Conservation (phyloP, 177 flowering plant genomes). For the Vitis hybrid region DNA sequence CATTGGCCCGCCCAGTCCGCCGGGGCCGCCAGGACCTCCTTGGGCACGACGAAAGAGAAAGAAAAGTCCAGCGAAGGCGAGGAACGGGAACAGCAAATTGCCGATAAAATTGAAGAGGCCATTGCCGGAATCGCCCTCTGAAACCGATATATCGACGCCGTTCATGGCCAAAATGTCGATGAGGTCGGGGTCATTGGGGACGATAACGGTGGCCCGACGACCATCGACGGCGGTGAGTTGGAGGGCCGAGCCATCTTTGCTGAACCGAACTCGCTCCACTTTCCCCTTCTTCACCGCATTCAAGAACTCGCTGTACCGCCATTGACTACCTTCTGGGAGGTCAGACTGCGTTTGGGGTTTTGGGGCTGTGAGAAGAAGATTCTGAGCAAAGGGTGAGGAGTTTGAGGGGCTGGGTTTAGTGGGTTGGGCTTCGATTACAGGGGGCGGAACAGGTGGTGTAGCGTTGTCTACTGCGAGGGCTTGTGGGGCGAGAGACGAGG, state of each 20-base stretch:
- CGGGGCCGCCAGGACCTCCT: slow-evolving; percentile 95
- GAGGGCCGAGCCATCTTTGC: slow-evolving; percentile 80
- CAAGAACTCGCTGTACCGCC: slow-evolving; percentile 95
- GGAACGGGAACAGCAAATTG: slow-evolving; percentile 73
- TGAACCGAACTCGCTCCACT: slow-evolving; percentile 90
- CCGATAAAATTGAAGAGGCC: slow-evolving; percentile 78
- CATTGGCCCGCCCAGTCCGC: slow-evolving; percentile 97
- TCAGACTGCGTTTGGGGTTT: slow-evolving; percentile 69
- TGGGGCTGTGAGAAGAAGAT: slow-evolving; percentile 64
- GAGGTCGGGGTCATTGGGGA: slow-evolving; percentile 93
- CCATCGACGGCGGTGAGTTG: slow-evolving; percentile 94
- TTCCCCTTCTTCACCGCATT: slow-evolving; percentile 94
- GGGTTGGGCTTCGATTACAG: slow-evolving; percentile 53
- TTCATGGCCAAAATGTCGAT: slow-evolving; percentile 97
- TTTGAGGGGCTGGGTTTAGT: slow-evolving; percentile 32
- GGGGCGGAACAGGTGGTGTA: slow-evolving; percentile 39
- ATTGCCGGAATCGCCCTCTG: slow-evolving; percentile 88
- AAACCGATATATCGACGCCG: slow-evolving; percentile 92
- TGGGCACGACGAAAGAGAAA: slow-evolving; percentile 80
- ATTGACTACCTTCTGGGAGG: slow-evolving; percentile 85
- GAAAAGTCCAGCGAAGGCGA: slow-evolving; percentile 86
- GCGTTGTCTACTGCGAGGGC: slow-evolving; percentile 58
- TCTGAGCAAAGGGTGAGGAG: slow-evolving; percentile 58
- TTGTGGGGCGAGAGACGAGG: slow-evolving; percentile 49
- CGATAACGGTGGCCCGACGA: slow-evolving; percentile 73